Evolutionary conservation across 306 rosid genomes (phyloP).

Genomic region (Lathyrus tuberosus): DNA sequence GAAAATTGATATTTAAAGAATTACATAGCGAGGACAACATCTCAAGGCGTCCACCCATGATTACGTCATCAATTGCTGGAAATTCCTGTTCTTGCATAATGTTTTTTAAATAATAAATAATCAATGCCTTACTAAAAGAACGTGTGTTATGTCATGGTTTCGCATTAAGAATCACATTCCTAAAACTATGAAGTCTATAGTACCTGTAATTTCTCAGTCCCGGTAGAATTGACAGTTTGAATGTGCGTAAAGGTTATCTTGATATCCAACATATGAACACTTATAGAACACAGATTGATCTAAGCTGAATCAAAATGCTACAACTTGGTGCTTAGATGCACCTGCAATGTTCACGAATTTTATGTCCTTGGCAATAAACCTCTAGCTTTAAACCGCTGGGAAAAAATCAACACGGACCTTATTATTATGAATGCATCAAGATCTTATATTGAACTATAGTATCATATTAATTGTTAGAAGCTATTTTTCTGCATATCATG

Average conservation of each 20-base stretch:
- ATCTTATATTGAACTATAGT: background rate
- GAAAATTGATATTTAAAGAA: no score
- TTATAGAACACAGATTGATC: constrained; percentile 66
- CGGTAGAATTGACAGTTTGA: constrained; percentile 94
- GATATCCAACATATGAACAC: constrained; percentile 70
- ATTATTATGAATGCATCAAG: constrained; percentile 32
- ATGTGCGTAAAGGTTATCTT: constrained; percentile 84
- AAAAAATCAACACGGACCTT: constrained; percentile 12
- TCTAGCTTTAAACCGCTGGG: constrained; percentile 74
- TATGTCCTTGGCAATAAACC: constrained; percentile 82
- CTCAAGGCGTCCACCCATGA: no score
- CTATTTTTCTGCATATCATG: no score
- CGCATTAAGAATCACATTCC: no score
- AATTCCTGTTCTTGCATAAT: no score
- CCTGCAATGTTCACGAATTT: constrained; percentile 79
- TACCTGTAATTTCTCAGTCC: constrained; percentile 75
- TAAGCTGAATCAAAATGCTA: constrained; percentile 78
- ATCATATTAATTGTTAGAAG: no score
- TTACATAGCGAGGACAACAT: no score
- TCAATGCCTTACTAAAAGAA: no score
- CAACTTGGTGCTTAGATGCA: constrained; percentile 83
- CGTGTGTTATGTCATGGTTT: no score
- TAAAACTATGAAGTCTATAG: constrained; percentile 74
- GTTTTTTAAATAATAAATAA: no score
- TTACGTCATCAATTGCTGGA: no score